Evolutionary conservation across 352 stramenopile species (phyloP).

Genomic region (Phytophthora vignae): DNA sequence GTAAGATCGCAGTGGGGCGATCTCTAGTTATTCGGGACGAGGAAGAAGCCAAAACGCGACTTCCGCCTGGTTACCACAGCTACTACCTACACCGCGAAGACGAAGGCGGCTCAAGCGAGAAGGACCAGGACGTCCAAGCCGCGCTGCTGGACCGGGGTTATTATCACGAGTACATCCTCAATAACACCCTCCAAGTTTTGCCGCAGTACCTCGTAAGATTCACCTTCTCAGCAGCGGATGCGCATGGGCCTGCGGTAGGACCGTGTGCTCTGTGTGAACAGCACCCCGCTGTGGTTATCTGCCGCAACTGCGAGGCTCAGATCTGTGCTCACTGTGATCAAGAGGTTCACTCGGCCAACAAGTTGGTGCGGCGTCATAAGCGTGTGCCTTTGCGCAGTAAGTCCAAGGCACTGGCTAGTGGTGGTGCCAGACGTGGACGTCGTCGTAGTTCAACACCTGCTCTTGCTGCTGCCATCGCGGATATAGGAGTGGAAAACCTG

Average conservation of each 20-base stretch:
- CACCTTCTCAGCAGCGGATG: slow-evolving; percentile 44
- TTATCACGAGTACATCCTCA: slow-evolving; percentile 83
- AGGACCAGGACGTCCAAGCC: slow-evolving; percentile 21
- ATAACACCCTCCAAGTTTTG: slow-evolving; percentile 66
- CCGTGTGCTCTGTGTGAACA: slow-evolving; percentile 76
- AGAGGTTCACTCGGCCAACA: slow-evolving; percentile 83
- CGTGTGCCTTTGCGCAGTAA: slow-evolving; percentile 48
- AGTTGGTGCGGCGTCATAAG: slow-evolving; percentile 77
- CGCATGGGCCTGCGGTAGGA: slow-evolving; percentile 31
- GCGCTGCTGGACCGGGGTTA: slow-evolving; percentile 47
- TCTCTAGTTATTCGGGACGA: slow-evolving; percentile 64
- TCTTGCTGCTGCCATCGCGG: slow-evolving; percentile 25
- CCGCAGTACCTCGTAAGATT: slow-evolving; percentile 81
- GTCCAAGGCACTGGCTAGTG: slow-evolving; percentile 21
- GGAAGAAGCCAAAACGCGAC: slow-evolving; percentile 42
- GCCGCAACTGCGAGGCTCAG: slow-evolving; percentile 70
- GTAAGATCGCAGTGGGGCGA: slow-evolving; percentile 73
- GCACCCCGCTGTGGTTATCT: slow-evolving; percentile 53
- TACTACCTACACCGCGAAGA: slow-evolving; percentile 59
- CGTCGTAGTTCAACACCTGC: slow-evolving; percentile 53
- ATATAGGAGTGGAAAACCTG: slow-evolving; percentile 13
- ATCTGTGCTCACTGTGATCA: slow-evolving; percentile 76
- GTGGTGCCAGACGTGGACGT: slow-evolving; percentile 30
- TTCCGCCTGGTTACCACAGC: slow-evolving; percentile 79
- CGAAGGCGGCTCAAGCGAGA: slow-evolving; percentile 5